Conservation (phyloP, 2,329 filamentous ascomycete species). For the Diplodia mutila region DNA sequence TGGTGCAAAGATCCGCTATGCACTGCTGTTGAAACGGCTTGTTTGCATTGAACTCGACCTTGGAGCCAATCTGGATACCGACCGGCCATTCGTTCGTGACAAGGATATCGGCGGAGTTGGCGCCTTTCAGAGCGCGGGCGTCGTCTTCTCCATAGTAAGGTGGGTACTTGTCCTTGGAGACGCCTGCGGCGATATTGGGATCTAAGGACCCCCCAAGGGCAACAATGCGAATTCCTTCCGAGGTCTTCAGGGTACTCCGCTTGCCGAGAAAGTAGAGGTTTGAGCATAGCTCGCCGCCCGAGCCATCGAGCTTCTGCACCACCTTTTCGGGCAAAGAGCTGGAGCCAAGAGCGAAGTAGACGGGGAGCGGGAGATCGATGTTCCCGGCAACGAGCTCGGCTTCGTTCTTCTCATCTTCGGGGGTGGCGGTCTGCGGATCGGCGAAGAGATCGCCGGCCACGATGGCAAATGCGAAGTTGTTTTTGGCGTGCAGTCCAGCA, state of each 20-base stretch:
- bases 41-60: slow-evolving; percentile 59
- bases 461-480: slow-evolving; percentile 84
- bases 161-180: slow-evolving; percentile 73
- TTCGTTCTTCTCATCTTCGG: slow-evolving; percentile 59
- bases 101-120: slow-evolving; percentile 81
- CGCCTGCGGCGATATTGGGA: slow-evolving; percentile 61
- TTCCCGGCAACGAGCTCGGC: slow-evolving; percentile 70
- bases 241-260: slow-evolving; percentile 83
- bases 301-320: slow-evolving; percentile 71
- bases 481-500: slow-evolving; percentile 78
- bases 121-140: slow-evolving; percentile 73
- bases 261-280: slow-evolving; percentile 91
- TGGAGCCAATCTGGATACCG: slow-evolving; percentile 70
- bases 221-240: slow-evolving; percentile 87
- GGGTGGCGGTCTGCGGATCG: slow-evolving; percentile 46
- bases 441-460: slow-evolving; percentile 83
- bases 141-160: slow-evolving; percentile 79
- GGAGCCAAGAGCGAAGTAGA: slow-evolving; percentile 85
- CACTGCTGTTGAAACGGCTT: slow-evolving; percentile 63
- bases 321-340: slow-evolving; percentile 72
- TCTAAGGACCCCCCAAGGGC: slow-evolving; percentile 77
- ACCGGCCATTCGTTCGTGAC: slow-evolving; percentile 87
- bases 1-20: slow-evolving; percentile 76
- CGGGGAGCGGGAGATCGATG: slow-evolving; percentile 76
- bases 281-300: slow-evolving; percentile 74